Evolutionary conservation across 1,139 yeast genomes (phyloP).

Genomic region (Protomyces arabidopsidicola): DNA sequence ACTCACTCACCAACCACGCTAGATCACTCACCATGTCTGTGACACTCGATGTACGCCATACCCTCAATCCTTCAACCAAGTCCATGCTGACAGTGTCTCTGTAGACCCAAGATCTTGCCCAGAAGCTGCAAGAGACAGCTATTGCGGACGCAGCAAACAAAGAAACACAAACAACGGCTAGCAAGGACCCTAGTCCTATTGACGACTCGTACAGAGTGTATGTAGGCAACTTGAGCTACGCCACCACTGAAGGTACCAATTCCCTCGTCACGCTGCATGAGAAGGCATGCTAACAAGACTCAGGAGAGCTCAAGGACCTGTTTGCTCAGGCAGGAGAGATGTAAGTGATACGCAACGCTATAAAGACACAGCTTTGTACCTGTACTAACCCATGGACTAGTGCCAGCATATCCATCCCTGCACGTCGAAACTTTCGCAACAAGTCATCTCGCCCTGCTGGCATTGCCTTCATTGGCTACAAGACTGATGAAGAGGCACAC

Average conservation of each 20-base stretch:
- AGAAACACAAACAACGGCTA: neutral
- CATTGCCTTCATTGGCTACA: constrained; percentile 61
- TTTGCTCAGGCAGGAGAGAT: constrained; percentile 35
- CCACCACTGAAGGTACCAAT: constrained; percentile 36
- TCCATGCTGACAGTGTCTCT: neutral
- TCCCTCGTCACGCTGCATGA: constrained; percentile 31
- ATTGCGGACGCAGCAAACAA: neutral
- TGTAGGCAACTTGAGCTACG: constrained; percentile 40
- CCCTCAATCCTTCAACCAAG: neutral
- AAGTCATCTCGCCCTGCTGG: constrained; percentile 42
- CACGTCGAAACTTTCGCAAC: constrained; percentile 21
- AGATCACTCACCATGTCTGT: neutral
- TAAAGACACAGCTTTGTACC: neutral
- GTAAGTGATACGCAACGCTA: constrained; percentile 34
- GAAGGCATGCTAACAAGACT: neutral
- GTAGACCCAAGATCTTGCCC: neutral
- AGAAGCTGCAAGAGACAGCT: neutral
- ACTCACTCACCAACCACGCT: no score
- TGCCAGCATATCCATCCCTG: constrained; percentile 32
- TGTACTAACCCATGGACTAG: constrained; percentile 22
- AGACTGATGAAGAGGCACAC: constrained; percentile 49
- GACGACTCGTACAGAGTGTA: constrained; percentile 35
- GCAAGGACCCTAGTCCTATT: constrained; percentile 25
- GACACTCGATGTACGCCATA: neutral
- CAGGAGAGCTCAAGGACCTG: constrained; percentile 11